Evolutionary conservation across 1,139 yeast species (phyloP).

Genomic region (Diutina scorzettiae): DNA sequence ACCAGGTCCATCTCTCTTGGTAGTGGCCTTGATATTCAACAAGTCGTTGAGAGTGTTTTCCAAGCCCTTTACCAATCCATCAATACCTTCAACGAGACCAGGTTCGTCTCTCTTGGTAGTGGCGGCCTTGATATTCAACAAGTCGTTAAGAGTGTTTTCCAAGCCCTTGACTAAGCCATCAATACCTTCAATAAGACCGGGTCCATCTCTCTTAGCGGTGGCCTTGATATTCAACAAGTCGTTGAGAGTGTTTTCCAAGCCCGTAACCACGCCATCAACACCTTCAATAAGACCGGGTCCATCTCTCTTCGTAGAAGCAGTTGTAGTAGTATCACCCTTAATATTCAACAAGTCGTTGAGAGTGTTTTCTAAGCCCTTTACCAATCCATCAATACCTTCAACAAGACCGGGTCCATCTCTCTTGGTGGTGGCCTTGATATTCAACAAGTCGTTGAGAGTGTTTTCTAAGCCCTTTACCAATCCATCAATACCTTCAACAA

Average conservation of each 20-base stretch:
- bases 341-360: neutral
- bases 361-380: neutral
- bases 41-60: neutral
- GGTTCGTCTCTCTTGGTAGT: neutral
- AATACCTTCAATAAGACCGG: neutral
- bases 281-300: neutral
- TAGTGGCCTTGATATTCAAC: neutral
- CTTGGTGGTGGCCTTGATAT: neutral
- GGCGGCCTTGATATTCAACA: neutral
- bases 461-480: neutral
- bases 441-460: neutral
- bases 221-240: neutral
- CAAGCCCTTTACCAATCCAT: neutral
- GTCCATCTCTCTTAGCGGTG: neutral
- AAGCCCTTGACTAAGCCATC: neutral
- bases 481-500: neutral
- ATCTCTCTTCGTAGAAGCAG: neutral
- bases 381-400: neutral
- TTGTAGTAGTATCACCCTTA: too few relatives aligned
- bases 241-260: neutral
- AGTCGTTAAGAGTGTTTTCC: neutral
- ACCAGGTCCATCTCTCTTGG: neutral
- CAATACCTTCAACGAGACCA: neutral
- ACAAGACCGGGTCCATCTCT: neutral
- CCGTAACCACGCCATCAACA: neutral